These are phyloP conservation scores for Cladosporium sp. DNA, from an alignment of 2,329 filamentous ascomycete genomes.

Conservation along the genomic window DNA sequence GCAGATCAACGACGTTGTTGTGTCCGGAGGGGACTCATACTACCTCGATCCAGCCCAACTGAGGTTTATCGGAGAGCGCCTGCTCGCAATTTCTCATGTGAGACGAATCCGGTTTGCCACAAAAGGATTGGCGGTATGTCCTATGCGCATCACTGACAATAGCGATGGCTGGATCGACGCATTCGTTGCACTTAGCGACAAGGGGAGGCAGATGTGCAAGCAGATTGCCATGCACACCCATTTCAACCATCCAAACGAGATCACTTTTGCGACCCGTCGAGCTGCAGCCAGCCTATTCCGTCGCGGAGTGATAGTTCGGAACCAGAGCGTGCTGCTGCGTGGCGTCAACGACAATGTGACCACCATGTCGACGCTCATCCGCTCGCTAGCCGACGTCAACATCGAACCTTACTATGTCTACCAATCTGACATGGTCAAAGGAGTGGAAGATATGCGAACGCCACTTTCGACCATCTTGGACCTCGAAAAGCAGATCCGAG, in stretches of 20 bases:
- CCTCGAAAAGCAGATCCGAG: constrained; percentile 55
- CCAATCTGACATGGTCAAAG: constrained; percentile 59
- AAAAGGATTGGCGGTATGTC: constrained; percentile 59
- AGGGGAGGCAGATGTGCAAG: constrained; percentile 52
- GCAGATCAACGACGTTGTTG: constrained; percentile 54
- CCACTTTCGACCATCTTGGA: constrained; percentile 56
- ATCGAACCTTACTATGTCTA: constrained; percentile 64
- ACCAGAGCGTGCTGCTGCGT: constrained; percentile 57
- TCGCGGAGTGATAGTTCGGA: constrained; percentile 53
- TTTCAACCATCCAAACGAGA: constrained; percentile 60
- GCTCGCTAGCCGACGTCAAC: constrained; percentile 52
- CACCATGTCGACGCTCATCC: constrained; percentile 53
- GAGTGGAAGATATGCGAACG: constrained; percentile 60
- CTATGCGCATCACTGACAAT: constrained; percentile 52
- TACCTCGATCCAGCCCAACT: constrained; percentile 53
- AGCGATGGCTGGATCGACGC: constrained; percentile 52
- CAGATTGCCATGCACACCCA: constrained; percentile 61
- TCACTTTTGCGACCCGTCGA: constrained; percentile 55
- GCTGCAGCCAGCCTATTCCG: constrained; percentile 51
- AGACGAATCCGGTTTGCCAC: constrained; percentile 58
- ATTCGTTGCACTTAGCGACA: constrained; percentile 49
- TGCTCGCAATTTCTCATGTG: constrained; percentile 56
- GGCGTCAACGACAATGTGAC: constrained; percentile 55
- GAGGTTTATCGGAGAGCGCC: constrained; percentile 49
- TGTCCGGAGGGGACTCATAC: constrained; percentile 61